phyloP scores from a whole-genome alignment of 2,329 filamentous ascomycete genomes.

The Xylariaceae sp. region DNA sequence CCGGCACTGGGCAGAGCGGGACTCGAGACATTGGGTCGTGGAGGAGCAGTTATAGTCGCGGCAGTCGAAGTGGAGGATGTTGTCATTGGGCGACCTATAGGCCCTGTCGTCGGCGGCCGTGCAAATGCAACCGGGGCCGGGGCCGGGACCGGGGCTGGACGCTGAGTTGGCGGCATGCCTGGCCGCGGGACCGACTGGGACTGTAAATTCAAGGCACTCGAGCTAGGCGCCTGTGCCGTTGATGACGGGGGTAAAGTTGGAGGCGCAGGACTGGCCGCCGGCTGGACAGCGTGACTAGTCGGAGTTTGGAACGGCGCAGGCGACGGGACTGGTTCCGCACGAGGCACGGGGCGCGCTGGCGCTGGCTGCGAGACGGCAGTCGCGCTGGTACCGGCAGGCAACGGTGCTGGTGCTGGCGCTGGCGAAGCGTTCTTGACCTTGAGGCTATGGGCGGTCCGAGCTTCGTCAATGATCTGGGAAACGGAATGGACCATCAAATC shows the following conservation, averaged over 20 bases:
- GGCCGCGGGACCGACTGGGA: conserved; percentile 17
- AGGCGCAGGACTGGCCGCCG: conserved; percentile 5
- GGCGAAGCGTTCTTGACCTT: conserved; percentile 16
- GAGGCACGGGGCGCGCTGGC: conserved; percentile 13
- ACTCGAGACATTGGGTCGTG: conserved; percentile 19
- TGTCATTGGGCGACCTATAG: conserved; percentile 20
- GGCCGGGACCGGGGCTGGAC: conserved; percentile 21
- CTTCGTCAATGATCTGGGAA: conserved; percentile 28
- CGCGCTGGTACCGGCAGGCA: conserved; percentile 12
- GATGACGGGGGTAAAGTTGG: no score
- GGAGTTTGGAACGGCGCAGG: conserved; percentile 20
- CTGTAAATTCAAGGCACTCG: conserved; percentile 9
- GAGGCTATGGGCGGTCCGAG: conserved; percentile 23
- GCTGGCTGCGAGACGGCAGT: conserved; percentile 15
- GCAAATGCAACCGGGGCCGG: conserved; percentile 22
- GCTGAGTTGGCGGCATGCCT: conserved; percentile 20
- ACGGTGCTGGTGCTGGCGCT: conserved; percentile 12
- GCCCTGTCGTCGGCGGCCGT: conserved; percentile 20
- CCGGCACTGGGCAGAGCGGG: conserved; percentile 25
- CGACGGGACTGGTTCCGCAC: conserved; percentile 22
- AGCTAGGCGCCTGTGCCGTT: neutral
- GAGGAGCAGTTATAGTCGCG: conserved; percentile 6
- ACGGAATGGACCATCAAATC: conserved; percentile 29
- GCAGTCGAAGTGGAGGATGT: conserved; percentile 1
- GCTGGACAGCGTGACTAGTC: conserved; percentile 9